Evolutionary conservation across 179 eudicot genomes (phyloP), one percentile per base, ranked within the genome.

Genomic region (Silene noctiflora): DNA sequence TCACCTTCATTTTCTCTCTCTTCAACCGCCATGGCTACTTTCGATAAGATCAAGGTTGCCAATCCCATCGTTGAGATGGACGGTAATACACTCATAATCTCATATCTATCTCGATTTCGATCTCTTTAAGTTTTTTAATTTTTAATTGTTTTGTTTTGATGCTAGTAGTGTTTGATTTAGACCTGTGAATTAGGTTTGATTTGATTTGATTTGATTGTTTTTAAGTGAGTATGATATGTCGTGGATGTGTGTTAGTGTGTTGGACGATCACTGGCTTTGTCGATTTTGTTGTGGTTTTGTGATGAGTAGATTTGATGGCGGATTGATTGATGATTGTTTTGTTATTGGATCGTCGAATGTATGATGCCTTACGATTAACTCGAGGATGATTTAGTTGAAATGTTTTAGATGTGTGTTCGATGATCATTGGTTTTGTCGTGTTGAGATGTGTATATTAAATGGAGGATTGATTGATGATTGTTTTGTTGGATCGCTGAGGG

Each of bases 11-110:
- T 69, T 63, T 21, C 17, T 25, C 77, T n/a, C 69, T 35, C 66
- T 56, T 20, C 4, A 59, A 69, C 77, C 6, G 61, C 63, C 48
- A 91, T 92, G 97, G 91, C 88, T 35, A 33, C 39, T 33, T 86
- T 85, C 84, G 85, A 87, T 51, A 92, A 87, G 90, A 92, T 92
- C 89, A 89, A 87, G 85, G 97, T 92, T 71, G 83, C 85, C 68
- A 92, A 89, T 77, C 96, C 97, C 84, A 90, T 92, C 82, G 97
- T 92, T 44, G 97, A 91, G 86, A 91, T 91, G 95, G 97, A 90
- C 65, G 97, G 95, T 91, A 77, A 74, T 79, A 24, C 55, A 13
- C 20, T 46, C 25, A 22, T 60, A 24, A 24, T 63, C 58, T 12
- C 16, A n/a, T n/a, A n/a, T n/a, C n/a, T n/a, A n/a, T n/a, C 21